A percentile compares a stretch with the other conserved stretches of the same genome.
These are phyloP conservation scores for Boletus vinaceobasis DNA, from an alignment of 768 basidiomycete species.

Conservation along the genomic window DNA sequence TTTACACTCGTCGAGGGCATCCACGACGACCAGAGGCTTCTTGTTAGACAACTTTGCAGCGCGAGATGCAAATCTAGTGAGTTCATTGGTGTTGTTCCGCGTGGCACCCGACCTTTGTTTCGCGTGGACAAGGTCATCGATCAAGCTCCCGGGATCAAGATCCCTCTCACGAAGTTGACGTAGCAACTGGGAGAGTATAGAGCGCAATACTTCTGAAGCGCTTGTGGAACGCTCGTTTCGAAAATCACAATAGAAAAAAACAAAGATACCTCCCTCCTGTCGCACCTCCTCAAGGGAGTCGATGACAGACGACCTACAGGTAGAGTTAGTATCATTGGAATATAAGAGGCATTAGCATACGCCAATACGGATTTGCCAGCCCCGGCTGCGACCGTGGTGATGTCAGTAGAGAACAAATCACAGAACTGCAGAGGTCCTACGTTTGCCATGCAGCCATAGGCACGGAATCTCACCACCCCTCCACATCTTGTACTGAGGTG, in stretches of 20 bases:
- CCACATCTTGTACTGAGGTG: not conserved
- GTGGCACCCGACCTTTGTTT: not conserved
- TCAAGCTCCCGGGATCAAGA: not conserved
- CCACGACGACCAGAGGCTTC: not conserved
- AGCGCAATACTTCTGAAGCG: not conserved
- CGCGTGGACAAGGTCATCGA: not conserved
- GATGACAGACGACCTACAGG: too few relatives aligned
- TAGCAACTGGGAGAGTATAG: not conserved
- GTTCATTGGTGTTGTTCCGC: not conserved
- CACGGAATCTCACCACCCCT: not conserved
- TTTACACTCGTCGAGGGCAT: not conserved
- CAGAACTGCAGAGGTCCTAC: not conserved
- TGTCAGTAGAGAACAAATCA: not conserved
- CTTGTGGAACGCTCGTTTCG: not conserved
- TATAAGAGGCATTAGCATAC: not conserved
- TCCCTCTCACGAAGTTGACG: not conserved
- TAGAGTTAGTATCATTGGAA: not conserved
- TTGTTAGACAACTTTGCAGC: not conserved
- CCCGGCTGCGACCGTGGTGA: not conserved
- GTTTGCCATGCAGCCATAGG: not conserved
- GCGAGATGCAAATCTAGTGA: not conserved
- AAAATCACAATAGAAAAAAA: not conserved
- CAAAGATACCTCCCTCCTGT: not conserved
- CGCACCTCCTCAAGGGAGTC: not conserved
- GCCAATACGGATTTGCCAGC: not conserved